Conservation (phyloP, 2,329 filamentous ascomycete species). For the Nigrospora sphaerica region DNA sequence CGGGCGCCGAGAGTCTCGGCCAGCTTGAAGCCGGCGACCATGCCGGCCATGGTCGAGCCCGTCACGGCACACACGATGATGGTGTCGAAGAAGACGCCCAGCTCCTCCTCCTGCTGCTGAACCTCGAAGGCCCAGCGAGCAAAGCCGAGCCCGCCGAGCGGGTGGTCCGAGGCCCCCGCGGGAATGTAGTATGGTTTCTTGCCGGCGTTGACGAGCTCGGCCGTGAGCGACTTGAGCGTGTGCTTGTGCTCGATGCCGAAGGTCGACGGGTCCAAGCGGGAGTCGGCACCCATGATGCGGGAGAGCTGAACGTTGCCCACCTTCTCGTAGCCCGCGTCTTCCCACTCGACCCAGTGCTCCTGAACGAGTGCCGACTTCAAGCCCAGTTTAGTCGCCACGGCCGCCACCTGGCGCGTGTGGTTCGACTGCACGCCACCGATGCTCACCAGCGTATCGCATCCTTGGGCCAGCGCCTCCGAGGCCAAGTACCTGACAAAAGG, state of each 20-base stretch:
- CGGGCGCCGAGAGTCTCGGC: conserved; percentile 38
- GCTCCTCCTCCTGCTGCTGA: conserved; percentile 50
- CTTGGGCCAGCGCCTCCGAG: conserved; percentile 50
- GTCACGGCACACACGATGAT: conserved; percentile 65
- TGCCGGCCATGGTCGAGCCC: conserved; percentile 63
- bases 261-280: conserved; percentile 48
- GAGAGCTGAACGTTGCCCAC: conserved; percentile 69
- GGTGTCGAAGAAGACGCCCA: conserved; percentile 60
- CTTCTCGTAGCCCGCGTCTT: conserved; percentile 50
- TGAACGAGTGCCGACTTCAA: conserved; percentile 52
- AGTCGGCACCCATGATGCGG: conserved; percentile 59
- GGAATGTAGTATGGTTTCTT: conserved; percentile 66
- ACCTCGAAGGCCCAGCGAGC: conserved; percentile 67
- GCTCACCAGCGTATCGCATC: conserved; percentile 55
- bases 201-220: conserved; percentile 44
- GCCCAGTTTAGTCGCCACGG: conserved; percentile 50
- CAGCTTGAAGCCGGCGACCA: conserved; percentile 67
- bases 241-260: conserved; percentile 66
- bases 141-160: conserved; percentile 63
- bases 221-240: conserved; percentile 45
- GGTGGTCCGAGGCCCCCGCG: conserved; percentile 63
- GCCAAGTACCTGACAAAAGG: conserved; percentile 45
- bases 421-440: conserved; percentile 66
- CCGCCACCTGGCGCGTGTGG: conserved; percentile 62
- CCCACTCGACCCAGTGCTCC: conserved; percentile 62